Percentiles rank a stretch among this genome's conserved stretches.
phyloP scores from a whole-genome alignment of 2,329 filamentous ascomycete genomes.

The Botryotinia narcissicola region DNA sequence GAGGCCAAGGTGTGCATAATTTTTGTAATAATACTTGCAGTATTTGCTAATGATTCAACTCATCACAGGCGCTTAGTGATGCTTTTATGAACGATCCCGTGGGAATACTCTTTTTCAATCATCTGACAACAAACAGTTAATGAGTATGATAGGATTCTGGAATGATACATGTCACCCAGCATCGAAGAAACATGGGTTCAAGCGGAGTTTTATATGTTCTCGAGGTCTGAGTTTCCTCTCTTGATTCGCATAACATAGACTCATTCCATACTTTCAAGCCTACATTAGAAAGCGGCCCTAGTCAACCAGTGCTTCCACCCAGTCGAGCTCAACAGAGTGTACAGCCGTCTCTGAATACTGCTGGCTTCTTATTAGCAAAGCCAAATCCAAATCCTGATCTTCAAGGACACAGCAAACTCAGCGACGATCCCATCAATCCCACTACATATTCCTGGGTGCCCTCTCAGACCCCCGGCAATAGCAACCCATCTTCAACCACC shows the following conservation, averaged over 20 bases:
- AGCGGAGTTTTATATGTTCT: not conserved
- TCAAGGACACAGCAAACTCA: not conserved
- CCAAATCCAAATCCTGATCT: not conserved
- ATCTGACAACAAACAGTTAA: not conserved
- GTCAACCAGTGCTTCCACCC: not conserved
- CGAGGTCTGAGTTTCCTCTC: not conserved
- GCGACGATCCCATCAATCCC: not conserved
- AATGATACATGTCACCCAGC: not conserved
- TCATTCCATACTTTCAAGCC: not conserved
- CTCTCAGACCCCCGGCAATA: not conserved
- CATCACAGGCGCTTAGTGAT: not conserved
- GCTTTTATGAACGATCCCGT: not conserved
- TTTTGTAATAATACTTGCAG: not conserved
- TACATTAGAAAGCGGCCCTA: not conserved
- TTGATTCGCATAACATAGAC: not conserved
- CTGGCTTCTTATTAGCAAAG: not conserved
- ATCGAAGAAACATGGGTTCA: rapidly evolving
- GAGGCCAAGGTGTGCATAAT: not conserved
- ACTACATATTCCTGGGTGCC: too few relatives aligned
- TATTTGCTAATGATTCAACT: not conserved
- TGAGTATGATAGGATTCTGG: not conserved
- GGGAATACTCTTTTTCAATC: not conserved
- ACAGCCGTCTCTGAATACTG: not conserved
- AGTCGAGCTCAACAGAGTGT: not conserved
- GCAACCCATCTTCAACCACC: not conserved